Percentiles rank a stretch among this genome's conserved stretches.
Evolutionary conservation across 225 moss, liverwort and hornwort species (phyloP).

Genomic region (Bryum argenteum): DNA sequence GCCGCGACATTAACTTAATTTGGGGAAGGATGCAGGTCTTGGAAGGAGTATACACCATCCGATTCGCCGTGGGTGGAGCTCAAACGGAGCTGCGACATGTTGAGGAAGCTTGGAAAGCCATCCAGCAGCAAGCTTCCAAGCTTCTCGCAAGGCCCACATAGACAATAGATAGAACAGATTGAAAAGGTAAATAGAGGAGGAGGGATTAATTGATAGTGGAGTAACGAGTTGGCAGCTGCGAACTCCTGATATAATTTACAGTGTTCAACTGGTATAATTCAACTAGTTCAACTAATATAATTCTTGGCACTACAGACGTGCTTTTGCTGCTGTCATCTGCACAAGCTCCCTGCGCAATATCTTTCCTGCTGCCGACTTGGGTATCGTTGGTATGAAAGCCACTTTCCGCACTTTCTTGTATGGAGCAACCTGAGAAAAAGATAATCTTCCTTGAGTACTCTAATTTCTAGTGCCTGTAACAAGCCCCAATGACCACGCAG

Average conservation of each 20-base stretch:
- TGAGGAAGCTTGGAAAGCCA: slow-evolving; percentile 26
- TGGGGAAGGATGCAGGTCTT: slow-evolving; percentile 26
- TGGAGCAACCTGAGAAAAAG: slow-evolving; percentile 39
- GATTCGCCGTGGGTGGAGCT: slow-evolving; percentile 28
- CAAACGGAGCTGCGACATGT: slow-evolving; percentile 52
- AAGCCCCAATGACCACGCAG: too few species aligned
- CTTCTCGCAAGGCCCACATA: neutral
- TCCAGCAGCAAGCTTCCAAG: neutral
- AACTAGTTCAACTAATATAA: neutral
- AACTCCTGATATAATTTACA: neutral
- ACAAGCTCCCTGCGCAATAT: slow-evolving; percentile 47
- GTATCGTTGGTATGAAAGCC: slow-evolving; percentile 32
- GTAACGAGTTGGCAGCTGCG: neutral
- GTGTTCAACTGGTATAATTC: neutral
- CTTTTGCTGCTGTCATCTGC: slow-evolving; percentile 30
- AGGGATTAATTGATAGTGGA: neutral
- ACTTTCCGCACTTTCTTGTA: slow-evolving; percentile 47
- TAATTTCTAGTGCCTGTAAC: too few species aligned
- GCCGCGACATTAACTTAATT: neutral
- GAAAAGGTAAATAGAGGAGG: too few species aligned
- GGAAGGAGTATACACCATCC: slow-evolving; percentile 44
- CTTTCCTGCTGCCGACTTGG: slow-evolving; percentile 48
- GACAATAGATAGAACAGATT: neutral
- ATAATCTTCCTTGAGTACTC: neutral
- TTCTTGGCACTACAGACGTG: slow-evolving; percentile 36